Evolutionary conservation across 192 early-diverging fungal species (phyloP).

Genomic region (Entomortierella lignicola): DNA sequence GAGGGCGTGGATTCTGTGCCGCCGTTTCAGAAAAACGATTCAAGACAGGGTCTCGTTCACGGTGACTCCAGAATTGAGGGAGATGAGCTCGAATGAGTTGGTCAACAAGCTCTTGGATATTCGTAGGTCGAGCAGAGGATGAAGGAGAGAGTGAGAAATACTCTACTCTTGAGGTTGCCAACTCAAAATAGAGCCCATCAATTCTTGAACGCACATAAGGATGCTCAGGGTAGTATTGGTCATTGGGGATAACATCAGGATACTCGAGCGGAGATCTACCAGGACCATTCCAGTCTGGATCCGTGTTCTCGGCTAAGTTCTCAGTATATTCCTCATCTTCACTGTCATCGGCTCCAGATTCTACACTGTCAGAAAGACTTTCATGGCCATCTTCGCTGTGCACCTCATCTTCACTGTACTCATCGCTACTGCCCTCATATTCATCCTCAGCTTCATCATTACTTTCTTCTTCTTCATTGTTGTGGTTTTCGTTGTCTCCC

Average conservation of each 20-base stretch:
- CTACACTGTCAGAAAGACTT: neutral
- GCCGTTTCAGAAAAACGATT: neutral
- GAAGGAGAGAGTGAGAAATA: neutral
- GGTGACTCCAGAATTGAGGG: conserved; percentile 22
- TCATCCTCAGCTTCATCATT: neutral
- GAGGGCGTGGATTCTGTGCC: conserved; percentile 6
- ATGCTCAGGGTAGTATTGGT: conserved; percentile 10
- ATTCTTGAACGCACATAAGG: conserved; percentile 1
- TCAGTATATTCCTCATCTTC: neutral
- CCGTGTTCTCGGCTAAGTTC: neutral
- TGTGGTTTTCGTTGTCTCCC: neutral
- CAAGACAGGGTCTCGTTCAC: neutral
- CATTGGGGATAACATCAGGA: neutral
- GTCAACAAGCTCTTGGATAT: conserved; percentile 10
- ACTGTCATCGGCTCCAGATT: neutral
- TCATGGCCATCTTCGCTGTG: neutral
- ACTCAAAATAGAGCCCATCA: neutral
- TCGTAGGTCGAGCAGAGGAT: conserved; percentile 1
- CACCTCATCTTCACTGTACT: neutral
- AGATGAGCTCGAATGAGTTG: conserved; percentile 9
- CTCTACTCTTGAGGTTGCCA: neutral
- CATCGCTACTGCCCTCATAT: neutral
- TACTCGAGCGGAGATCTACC: neutral
- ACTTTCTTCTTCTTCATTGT: neutral
- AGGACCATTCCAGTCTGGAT: neutral